phyloP scores from a whole-genome alignment of 2,329 filamentous ascomycete species.

The Fusarium musae region DNA sequence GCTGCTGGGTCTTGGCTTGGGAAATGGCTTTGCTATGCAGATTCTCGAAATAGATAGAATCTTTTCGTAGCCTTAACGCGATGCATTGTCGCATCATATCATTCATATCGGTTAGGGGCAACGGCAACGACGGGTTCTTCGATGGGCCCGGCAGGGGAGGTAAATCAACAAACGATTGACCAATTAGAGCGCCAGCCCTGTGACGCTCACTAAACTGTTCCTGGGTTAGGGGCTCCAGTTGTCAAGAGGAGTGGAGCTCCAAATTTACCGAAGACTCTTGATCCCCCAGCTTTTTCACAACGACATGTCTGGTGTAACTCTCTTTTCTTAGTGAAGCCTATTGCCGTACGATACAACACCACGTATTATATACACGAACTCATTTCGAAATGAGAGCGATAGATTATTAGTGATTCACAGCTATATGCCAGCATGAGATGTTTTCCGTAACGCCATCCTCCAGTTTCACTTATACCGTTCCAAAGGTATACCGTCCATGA shows the following conservation, averaged over 20 bases:
- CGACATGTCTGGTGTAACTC: constrained; percentile 21
- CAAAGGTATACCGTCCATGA: neutral
- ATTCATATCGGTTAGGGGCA: neutral
- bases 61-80: neutral
- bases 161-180: neutral
- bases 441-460: neutral
- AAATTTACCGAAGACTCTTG: constrained; percentile 27
- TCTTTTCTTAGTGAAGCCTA: neutral
- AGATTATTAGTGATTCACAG: neutral
- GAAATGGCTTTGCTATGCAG: neutral
- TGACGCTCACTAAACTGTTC: neutral
- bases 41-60: neutral
- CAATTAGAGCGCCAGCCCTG: neutral
- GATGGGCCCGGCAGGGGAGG: neutral
- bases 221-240: neutral
- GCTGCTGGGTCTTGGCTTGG: neutral
- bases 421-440: neutral
- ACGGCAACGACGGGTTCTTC: neutral
- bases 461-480: neutral
- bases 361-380: neutral
- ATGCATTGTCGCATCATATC: neutral
- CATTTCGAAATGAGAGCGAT: neutral
- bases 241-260: neutral
- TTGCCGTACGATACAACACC: neutral
- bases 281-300: constrained; percentile 30